Conservation (phyloP, 495 filamentous ascomycete genomes). For the Antarctomyces pellizariae region DNA sequence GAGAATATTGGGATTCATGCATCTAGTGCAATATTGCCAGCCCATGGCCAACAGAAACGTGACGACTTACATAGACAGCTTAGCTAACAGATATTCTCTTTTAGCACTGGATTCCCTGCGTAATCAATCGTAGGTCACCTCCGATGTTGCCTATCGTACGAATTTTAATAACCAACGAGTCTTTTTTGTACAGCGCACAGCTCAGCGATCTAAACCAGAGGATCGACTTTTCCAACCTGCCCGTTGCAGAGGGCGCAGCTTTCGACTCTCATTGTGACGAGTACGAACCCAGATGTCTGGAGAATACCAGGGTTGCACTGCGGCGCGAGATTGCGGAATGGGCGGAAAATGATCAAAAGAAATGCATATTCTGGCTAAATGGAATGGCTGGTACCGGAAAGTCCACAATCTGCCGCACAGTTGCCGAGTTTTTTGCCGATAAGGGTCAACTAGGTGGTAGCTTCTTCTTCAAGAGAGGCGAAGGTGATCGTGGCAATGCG, state of each 20-base stretch:
- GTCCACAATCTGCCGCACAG: constrained; percentile 21
- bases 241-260: constrained; percentile 1
- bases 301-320: constrained; percentile 12
- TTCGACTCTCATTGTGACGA: constrained; percentile 13
- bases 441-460: constrained; percentile 13
- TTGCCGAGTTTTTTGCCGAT: constrained; percentile 11
- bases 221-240: constrained; percentile 4
- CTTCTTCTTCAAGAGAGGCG: constrained; percentile 3
- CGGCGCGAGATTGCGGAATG: constrained; percentile 10
- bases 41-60: too few relatives aligned
- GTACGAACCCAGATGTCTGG: constrained; percentile 11
- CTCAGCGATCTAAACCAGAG: constrained; percentile 5
- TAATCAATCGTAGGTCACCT: constrained; percentile 18
- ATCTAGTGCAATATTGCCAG: too few relatives aligned
- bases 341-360: constrained; percentile 1
- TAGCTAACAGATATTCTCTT: too few relatives aligned
- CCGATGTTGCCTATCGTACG: constrained; percentile 1
- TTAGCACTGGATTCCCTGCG: too few relatives aligned
- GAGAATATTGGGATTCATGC: too few relatives aligned
- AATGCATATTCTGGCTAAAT: constrained; percentile 19
- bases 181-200: constrained; percentile 3
- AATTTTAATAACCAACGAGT: constrained; percentile 2
- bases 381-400: constrained; percentile 25
- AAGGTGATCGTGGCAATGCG: constrained; percentile 11
- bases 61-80: too few relatives aligned